Conservation (phyloP, 768 basidiomycete species). For the Suillus subluteus region DNA sequence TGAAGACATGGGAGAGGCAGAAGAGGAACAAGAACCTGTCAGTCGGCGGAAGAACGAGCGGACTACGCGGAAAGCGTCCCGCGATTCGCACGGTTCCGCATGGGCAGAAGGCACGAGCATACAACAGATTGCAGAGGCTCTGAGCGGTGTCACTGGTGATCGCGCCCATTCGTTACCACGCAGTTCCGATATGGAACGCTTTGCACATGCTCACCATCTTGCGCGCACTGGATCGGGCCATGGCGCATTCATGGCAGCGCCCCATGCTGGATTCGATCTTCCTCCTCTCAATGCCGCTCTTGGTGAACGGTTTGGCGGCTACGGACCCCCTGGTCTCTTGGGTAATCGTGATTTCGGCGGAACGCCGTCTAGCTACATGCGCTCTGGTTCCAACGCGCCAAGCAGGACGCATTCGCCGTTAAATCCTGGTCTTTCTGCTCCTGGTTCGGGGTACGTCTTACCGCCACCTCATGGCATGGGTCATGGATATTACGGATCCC, state of each 20-base stretch:
- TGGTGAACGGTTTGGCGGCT: slow-evolving; percentile 40
- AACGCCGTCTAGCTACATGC: slow-evolving; percentile 59
- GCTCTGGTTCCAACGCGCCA: slow-evolving; percentile 67
- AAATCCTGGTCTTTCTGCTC: slow-evolving; percentile 46
- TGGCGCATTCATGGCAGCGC: slow-evolving; percentile 39
- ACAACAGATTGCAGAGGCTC: slow-evolving; percentile 38
- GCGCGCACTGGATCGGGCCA: slow-evolving; percentile 39
- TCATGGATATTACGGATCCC: slow-evolving; percentile 41
- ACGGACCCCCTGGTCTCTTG: slow-evolving; percentile 39
- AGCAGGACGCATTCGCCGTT: slow-evolving; percentile 76
- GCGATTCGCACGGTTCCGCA: slow-evolving; percentile 37
- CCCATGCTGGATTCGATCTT: slow-evolving; percentile 59
- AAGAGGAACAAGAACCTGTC: slow-evolving; percentile 25
- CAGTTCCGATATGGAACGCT: slow-evolving; percentile 33
- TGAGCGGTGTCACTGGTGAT: slow-evolving; percentile 27
- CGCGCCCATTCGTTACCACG: slow-evolving; percentile 38
- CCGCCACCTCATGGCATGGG: slow-evolving; percentile 41
- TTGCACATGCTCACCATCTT: slow-evolving; percentile 34
- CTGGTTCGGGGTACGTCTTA: slow-evolving; percentile 44
- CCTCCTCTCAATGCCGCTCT: slow-evolving; percentile 57
- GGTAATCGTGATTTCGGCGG: slow-evolving; percentile 38
- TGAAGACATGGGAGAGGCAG: slow-evolving; percentile 52
- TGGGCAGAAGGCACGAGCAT: slow-evolving; percentile 40
- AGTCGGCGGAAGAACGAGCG: slow-evolving; percentile 35
- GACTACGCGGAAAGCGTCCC: slow-evolving; percentile 38